Evolutionary conservation across 176 grass and related monocot species (phyloP), one percentile per base, ranked within the genome.

Genomic region (Miscanthus lutarioriparius): DNA sequence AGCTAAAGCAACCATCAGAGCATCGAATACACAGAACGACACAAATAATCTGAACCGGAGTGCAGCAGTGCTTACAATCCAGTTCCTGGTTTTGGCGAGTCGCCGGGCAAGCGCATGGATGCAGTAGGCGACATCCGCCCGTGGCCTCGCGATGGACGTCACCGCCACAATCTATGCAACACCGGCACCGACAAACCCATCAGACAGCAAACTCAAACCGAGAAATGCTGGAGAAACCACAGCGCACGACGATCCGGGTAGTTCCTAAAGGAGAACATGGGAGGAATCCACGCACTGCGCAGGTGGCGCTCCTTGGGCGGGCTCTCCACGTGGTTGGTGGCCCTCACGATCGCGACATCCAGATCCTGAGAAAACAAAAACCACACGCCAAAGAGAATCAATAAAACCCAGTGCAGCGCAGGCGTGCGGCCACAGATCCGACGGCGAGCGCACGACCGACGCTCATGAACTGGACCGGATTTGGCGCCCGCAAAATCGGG

Each of bases 341-440:
- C 91, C 89, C 91, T 98, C 26, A 98, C 92, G 85, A 95, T 95
- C 80, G 93, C 91, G 85, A 98, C 96, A 92, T 95, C 96, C 96
- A 98, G 92, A 91, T 98, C 93, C 96, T 98, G 84, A 70, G 63
- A 15, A 53, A 45, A 35, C 16, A 33, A 79, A 67, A n/a, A 71
- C 49, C 72, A 39, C 22, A 19, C 1, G 40, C 43, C 43, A 45
- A 2, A 71, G 2, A 15, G 14, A 76, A 74, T 15, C 41, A 27
- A 45, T 72, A 12, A 12, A 81, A 80, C 77, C 49, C 70, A 85
- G 37, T 80, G 75, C 75, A 26, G 66, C 35, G 19, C 64, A 3
- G 63, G 27, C 16, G 61, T 53, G 25, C 13, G 25, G 77, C 68
- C 79, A 79, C 17, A 74, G 78, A 82, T 88, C 78, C 77, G 76